phyloP scores from a whole-genome alignment of 148 eudicot species.

The Salicornia ramosissima region DNA sequence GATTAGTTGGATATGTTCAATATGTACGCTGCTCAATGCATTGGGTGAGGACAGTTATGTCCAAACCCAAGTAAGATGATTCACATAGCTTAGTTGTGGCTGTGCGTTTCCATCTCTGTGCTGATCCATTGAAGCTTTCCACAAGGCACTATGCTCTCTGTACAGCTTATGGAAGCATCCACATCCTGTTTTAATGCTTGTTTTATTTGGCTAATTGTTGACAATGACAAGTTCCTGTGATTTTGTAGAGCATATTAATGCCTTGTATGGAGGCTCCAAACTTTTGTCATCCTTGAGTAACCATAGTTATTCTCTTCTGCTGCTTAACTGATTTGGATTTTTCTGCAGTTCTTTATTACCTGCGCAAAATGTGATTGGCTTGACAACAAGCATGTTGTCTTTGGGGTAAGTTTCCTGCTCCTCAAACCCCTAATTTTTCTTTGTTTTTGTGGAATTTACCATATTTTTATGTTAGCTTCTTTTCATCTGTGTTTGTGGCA shows the following conservation, averaged over 20 bases:
- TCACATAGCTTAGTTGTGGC: neutral
- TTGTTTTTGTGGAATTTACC: neutral
- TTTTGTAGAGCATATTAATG: neutral
- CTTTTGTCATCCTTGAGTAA: neutral
- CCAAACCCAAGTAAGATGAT: neutral
- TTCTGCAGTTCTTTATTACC: slow-evolving; percentile 75
- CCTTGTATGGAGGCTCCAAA: neutral
- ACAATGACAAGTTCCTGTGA: neutral
- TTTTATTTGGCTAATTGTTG: neutral
- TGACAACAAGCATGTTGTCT: slow-evolving; percentile 92
- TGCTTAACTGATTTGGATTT: neutral
- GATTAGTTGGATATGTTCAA: neutral
- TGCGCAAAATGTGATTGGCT: slow-evolving; percentile 98
- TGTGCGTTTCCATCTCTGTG: neutral
- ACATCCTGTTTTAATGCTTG: neutral
- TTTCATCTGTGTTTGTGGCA: neutral
- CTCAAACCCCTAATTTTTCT: neutral
- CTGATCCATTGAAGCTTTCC: neutral
- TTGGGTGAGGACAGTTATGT: neutral
- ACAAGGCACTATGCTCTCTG: neutral
- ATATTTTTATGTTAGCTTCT: neutral
- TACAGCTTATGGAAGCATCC: neutral
- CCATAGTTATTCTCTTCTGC: neutral
- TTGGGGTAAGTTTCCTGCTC: slow-evolving; percentile 59
- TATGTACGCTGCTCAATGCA: neutral